These are phyloP conservation scores for Microdochium bolleyi DNA, from an alignment of 2,329 filamentous ascomycete genomes.

Conservation along the genomic window DNA sequence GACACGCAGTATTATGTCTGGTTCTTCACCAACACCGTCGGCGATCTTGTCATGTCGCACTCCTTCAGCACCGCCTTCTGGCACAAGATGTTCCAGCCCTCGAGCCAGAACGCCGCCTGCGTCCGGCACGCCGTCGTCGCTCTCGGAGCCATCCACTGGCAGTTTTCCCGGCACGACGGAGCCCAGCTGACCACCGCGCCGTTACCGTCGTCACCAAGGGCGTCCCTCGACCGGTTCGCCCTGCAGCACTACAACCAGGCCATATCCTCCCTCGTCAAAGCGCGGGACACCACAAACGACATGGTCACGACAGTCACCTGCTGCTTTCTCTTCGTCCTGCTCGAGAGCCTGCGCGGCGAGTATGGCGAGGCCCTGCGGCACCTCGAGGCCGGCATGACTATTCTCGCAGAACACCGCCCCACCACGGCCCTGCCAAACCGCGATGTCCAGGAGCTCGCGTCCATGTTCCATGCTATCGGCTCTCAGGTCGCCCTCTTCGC, in stretches of 20 bases:
- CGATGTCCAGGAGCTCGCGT: not conserved
- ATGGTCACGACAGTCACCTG: not conserved
- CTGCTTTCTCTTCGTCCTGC: not conserved
- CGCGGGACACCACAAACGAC: not conserved
- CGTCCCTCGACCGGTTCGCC: not conserved
- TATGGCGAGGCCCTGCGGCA: not conserved
- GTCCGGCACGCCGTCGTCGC: not conserved
- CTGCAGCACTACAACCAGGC: not conserved
- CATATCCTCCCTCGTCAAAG: not conserved
- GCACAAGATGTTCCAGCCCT: not conserved
- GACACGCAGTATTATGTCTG: not conserved
- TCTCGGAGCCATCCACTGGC: not conserved
- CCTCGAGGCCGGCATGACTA: not conserved
- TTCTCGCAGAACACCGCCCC: not conserved
- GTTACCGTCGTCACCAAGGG: not conserved
- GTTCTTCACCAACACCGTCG: not conserved
- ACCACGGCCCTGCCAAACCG: not conserved
- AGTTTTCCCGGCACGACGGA: not conserved
- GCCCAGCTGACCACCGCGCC: not conserved
- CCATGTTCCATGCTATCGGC: not conserved
- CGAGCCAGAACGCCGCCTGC: not conserved
- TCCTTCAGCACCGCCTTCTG: not conserved
- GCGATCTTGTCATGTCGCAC: not conserved
- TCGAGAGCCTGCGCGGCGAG: not conserved
- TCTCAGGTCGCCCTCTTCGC: not conserved